These are phyloP conservation scores for Acacia melanoxylon DNA, from an alignment of 306 rosid genomes.

Conservation along the genomic window DNA sequence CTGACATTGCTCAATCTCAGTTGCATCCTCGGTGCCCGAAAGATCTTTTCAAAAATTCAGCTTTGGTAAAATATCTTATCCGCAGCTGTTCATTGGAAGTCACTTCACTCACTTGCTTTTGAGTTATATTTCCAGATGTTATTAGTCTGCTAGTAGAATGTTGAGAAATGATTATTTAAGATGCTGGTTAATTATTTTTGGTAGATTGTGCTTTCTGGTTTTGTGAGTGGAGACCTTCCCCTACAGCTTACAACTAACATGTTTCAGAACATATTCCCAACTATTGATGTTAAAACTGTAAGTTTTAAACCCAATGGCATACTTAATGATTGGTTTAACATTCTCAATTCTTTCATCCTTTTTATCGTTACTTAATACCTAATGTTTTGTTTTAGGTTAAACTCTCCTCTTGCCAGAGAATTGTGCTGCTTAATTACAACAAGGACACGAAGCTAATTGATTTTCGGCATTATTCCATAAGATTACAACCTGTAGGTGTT, in stretches of 20 bases:
- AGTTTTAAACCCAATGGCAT: slow-evolving; percentile 34
- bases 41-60: slow-evolving; percentile 87
- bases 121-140: slow-evolving; percentile 7
- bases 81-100: slow-evolving; percentile 3
- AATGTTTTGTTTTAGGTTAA: slow-evolving; percentile 64
- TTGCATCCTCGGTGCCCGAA: slow-evolving; percentile 85
- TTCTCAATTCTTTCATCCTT: slow-evolving; percentile 4
- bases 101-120: not conserved
- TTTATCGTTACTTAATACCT: slow-evolving; percentile 1
- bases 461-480: slow-evolving; percentile 91
- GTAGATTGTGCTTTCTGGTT: slow-evolving; percentile 96
- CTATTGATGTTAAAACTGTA: slow-evolving; percentile 95
- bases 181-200: slow-evolving; percentile 1
- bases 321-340: slow-evolving; percentile 4
- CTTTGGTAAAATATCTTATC: slow-evolving; percentile 60
- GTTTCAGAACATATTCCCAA: slow-evolving; percentile 92
- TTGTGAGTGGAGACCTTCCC: slow-evolving; percentile 74
- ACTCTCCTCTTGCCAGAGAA: slow-evolving; percentile 92
- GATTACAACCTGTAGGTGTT: slow-evolving; percentile 95
- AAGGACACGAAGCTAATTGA: slow-evolving; percentile 85
- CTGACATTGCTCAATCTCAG: slow-evolving; percentile 76
- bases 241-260: slow-evolving; percentile 73
- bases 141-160: slow-evolving; percentile 5
- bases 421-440: slow-evolving; percentile 89
- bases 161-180: not conserved